phyloP scores from a whole-genome alignment of 768 basidiomycete genomes.

The Tylopilus rubrobrunneus region DNA sequence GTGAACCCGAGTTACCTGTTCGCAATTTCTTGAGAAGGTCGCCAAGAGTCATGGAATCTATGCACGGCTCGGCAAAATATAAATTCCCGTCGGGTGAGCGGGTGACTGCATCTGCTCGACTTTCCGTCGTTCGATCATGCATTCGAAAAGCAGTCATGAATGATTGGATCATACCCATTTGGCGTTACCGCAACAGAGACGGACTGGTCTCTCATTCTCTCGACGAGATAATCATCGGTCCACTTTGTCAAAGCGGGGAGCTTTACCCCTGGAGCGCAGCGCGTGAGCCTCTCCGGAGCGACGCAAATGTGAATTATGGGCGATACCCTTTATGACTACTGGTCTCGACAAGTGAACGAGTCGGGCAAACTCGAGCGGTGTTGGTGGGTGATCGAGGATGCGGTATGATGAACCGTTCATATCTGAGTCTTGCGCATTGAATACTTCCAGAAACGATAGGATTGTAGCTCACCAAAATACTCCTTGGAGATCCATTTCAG shows the following conservation, averaged over 20 bases:
- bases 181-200: slow-evolving; percentile 82
- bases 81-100: slow-evolving; percentile 45
- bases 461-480: slow-evolving; percentile 28
- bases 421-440: slow-evolving; percentile 34
- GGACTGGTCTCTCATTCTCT: slow-evolving; percentile 46
- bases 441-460: neutral
- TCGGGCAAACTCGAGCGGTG: slow-evolving; percentile 64
- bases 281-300: neutral
- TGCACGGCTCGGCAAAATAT: slow-evolving; percentile 75
- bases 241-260: slow-evolving; percentile 52
- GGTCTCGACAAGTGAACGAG: slow-evolving; percentile 69
- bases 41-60: slow-evolving; percentile 64
- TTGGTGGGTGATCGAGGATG: slow-evolving; percentile 52
- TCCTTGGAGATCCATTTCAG: slow-evolving; percentile 37
- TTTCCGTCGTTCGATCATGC: slow-evolving; percentile 28
- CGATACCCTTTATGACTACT: slow-evolving; percentile 65
- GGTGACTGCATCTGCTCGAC: slow-evolving; percentile 74
- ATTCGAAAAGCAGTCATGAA: neutral
- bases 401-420: slow-evolving; percentile 55
- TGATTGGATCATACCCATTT: slow-evolving; percentile 55
- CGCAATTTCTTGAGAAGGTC: slow-evolving; percentile 45
- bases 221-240: slow-evolving; percentile 59
- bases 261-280: slow-evolving; percentile 39
- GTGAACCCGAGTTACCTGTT: slow-evolving; percentile 25
- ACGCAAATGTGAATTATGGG: neutral